Conservation (phyloP, 345 rosid species). For the Erucastrum elatum region DNA sequence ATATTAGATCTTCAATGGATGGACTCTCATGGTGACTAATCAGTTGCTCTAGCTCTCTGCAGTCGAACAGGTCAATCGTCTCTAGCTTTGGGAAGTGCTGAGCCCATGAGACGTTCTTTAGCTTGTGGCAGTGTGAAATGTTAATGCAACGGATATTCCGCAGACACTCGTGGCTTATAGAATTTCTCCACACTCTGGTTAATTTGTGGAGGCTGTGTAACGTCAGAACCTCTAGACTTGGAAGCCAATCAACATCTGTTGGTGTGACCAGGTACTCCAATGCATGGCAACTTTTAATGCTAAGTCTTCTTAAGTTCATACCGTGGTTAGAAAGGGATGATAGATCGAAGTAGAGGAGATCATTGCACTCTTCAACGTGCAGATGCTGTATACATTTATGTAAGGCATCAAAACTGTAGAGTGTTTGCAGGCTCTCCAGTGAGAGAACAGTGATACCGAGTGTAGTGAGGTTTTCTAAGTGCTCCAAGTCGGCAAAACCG, state of each 20-base stretch:
- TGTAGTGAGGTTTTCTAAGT: constrained; percentile 40
- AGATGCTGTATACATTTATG: constrained; percentile 45
- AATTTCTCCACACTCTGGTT: constrained; percentile 44
- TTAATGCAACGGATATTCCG: constrained; percentile 46
- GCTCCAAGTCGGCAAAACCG: constrained; percentile 44
- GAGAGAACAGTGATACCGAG: constrained; percentile 48
- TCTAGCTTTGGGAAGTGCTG: constrained; percentile 48
- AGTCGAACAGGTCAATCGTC: constrained; percentile 44
- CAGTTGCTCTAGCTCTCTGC: constrained; percentile 51
- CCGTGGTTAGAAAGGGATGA: constrained; percentile 39
- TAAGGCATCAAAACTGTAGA: constrained; percentile 28
- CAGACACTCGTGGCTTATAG: constrained; percentile 38
- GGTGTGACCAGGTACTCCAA: constrained; percentile 43
- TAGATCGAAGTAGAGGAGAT: constrained; percentile 34
- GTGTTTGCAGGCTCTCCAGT: constrained; percentile 31
- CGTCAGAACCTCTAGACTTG: constrained; percentile 51
- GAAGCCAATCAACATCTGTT: constrained; percentile 44
- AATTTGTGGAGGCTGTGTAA: constrained; percentile 48
- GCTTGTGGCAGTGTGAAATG: constrained; percentile 49
- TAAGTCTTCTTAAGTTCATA: constrained; percentile 49
- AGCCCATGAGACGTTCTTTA: constrained; percentile 52
- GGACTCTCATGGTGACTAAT: constrained; percentile 22
- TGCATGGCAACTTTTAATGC: constrained; percentile 49
- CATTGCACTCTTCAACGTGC: constrained; percentile 46
- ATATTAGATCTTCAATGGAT: constrained; percentile 8